Conservation (phyloP, 2,329 filamentous ascomycete species). For the Monilinia fructicola region DNA sequence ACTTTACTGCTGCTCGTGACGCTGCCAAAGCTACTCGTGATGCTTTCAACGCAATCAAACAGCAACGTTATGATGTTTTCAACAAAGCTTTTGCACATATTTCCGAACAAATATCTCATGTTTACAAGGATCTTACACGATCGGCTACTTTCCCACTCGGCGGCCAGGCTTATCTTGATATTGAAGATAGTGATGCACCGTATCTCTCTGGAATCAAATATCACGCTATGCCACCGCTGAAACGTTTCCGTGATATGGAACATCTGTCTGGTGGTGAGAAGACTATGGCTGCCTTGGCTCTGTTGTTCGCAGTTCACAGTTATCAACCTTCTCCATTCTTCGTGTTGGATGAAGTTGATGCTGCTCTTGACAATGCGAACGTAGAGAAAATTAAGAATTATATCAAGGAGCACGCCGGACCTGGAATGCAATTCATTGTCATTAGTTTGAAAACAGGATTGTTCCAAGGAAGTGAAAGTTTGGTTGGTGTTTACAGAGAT, state of each 20-base stretch:
- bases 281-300: conserved; percentile 95
- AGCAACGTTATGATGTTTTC: conserved; percentile 84
- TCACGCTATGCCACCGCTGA: conserved; percentile 96
- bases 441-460: conserved; percentile 94
- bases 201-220: conserved; percentile 97
- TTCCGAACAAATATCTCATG: conserved; percentile 86
- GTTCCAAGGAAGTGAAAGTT: conserved; percentile 93
- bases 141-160: conserved; percentile 91
- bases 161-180: conserved; percentile 83
- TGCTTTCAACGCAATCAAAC: conserved; percentile 79
- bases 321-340: conserved; percentile 97
- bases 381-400: conserved; percentile 96
- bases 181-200: conserved; percentile 89
- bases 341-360: conserved; percentile 96
- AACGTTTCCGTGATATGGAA: conserved; percentile 99
- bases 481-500: conserved; percentile 94
- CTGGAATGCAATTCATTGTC: conserved; percentile 98
- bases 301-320: conserved; percentile 94
- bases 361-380: conserved; percentile 96
- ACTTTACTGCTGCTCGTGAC: conserved; percentile 81
- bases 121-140: conserved; percentile 93
- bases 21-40: conserved; percentile 73
- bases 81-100: conserved; percentile 95
- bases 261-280: conserved; percentile 96
- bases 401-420: conserved; percentile 87